phyloP scores from a whole-genome alignment of 1,284 basidiomycete genomes.

The Amylostereum areolatum region DNA sequence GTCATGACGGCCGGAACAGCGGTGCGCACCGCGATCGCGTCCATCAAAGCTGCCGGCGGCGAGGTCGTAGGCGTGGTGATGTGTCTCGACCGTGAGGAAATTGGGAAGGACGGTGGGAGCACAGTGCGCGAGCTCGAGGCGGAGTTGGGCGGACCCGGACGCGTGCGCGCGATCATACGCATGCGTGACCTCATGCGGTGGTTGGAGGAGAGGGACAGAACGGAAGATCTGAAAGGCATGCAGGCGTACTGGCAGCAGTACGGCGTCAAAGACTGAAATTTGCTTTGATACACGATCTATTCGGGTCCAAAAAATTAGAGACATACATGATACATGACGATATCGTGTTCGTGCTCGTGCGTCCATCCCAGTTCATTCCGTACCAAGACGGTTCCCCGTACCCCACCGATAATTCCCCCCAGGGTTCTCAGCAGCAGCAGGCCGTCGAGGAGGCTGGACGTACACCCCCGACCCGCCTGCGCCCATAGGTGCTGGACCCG shows the following conservation, averaged over 20 bases:
- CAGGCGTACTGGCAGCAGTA: constrained; percentile 77
- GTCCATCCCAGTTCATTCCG: too few species aligned
- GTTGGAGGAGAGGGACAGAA: constrained; percentile 64
- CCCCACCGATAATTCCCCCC: too few species aligned
- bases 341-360: too few species aligned
- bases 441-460: too few species aligned
- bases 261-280: constrained; percentile 46
- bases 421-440: too few species aligned
- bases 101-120: constrained; percentile 62
- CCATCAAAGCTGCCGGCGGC: constrained; percentile 63
- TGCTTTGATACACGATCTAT: too few species aligned
- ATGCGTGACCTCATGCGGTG: constrained; percentile 86
- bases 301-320: too few species aligned
- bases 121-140: constrained; percentile 84
- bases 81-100: constrained; percentile 87
- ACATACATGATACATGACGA: too few species aligned
- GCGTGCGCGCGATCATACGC: constrained; percentile 73
- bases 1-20: constrained; percentile 98
- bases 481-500: too few species aligned
- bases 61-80: constrained; percentile 89
- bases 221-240: constrained; percentile 72
- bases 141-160: constrained; percentile 61
- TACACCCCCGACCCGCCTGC: too few species aligned
- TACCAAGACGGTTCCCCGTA: too few species aligned
- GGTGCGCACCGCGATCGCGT: constrained; percentile 74